Evolutionary conservation across 139 green algal species (phyloP), one percentile per base, ranked within the genome.

Genomic region (Chlamydomonas schloesseri): DNA sequence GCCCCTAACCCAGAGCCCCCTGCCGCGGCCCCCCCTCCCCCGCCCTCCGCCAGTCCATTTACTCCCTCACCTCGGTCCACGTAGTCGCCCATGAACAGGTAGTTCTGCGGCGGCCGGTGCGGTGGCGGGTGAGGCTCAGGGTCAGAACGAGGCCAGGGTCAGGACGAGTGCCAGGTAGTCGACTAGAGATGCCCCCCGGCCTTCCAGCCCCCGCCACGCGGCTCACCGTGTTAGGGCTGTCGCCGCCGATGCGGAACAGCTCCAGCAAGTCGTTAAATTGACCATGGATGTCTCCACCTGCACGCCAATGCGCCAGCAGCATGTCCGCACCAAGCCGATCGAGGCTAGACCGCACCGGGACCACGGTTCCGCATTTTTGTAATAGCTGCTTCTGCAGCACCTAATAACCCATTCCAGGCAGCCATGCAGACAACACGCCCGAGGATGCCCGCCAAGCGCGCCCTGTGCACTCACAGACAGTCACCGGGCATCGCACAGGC

Each of bases 61-160:
- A n/a, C n/a, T n/a, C n/a, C n/a, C 70, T 3, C 50, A 64, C 96
- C 98, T 68, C 98, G 85, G 88, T 99, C 98, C 46, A 99, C 98
- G 88, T 99, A 99, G 94, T 99, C 98, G 0, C 98, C 98, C 97
- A 99, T 99, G 90, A 99, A 99, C 34, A 99, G 89, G 81, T 99
- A 99, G 91, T 99, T 99, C 79, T 85, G 79, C 64, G 20, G 6
- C 20, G 23, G 6, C 3, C 68, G 6, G 15, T 23, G 33, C 15
- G n/a, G n/a, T n/a, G n/a, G n/a, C n/a, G n/a, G n/a, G n/a, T n/a
- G n/a, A 73, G 33, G 3, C 0, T 3, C 42, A 60, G 26, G 42
- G 20, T 34, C 24, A 36, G 71, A 23, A 3, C 23, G 57, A 3
- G 20, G 57, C 6, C 42, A 50, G n/a, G n/a, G n/a, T n/a, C n/a